phyloP scores from a whole-genome alignment of 2,329 filamentous ascomycete species.

The Colletotrichum aenigma region DNA sequence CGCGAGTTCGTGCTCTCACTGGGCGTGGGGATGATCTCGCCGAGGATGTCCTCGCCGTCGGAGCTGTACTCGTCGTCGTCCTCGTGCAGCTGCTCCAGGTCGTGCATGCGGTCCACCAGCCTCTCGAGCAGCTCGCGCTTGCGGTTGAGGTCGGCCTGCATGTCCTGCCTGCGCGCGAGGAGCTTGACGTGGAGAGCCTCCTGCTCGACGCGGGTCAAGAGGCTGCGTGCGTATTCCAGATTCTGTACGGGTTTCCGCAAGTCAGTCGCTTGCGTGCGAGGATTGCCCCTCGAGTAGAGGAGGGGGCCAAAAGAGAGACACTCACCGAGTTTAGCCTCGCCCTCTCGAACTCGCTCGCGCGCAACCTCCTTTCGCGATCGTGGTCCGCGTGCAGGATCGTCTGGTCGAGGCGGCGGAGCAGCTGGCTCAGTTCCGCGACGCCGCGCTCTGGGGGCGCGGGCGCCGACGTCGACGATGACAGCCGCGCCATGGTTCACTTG shows the following conservation, averaged over 20 bases:
- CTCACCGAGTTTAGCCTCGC: slow-evolving; percentile 36
- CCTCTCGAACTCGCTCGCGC: slow-evolving; percentile 70
- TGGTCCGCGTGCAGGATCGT: slow-evolving; percentile 66
- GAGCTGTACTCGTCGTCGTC: slow-evolving; percentile 49
- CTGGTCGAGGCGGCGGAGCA: slow-evolving; percentile 70
- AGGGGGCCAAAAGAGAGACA: too few species aligned
- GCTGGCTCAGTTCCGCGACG: slow-evolving; percentile 60
- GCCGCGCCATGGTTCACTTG: slow-evolving; percentile 7
- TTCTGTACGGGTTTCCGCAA: slow-evolving; percentile 53
- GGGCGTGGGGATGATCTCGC: slow-evolving; percentile 57
- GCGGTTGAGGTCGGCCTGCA: slow-evolving; percentile 66
- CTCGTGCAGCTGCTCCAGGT: slow-evolving; percentile 61
- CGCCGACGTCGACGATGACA: not conserved
- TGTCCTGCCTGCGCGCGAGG: slow-evolving; percentile 60
- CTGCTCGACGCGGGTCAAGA: slow-evolving; percentile 75
- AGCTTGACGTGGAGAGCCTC: slow-evolving; percentile 65
- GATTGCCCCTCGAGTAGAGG: too few species aligned
- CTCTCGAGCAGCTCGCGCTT: slow-evolving; percentile 72
- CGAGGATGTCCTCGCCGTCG: slow-evolving; percentile 63
- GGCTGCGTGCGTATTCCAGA: slow-evolving; percentile 70
- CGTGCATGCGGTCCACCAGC: slow-evolving; percentile 68
- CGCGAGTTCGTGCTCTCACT: slow-evolving; percentile 54
- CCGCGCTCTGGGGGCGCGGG: slow-evolving; percentile 30
- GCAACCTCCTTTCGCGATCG: slow-evolving; percentile 61
- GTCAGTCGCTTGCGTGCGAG: too few species aligned